phyloP scores from a whole-genome alignment of 2,329 filamentous ascomycete genomes.

The Thelonectria discophora region DNA sequence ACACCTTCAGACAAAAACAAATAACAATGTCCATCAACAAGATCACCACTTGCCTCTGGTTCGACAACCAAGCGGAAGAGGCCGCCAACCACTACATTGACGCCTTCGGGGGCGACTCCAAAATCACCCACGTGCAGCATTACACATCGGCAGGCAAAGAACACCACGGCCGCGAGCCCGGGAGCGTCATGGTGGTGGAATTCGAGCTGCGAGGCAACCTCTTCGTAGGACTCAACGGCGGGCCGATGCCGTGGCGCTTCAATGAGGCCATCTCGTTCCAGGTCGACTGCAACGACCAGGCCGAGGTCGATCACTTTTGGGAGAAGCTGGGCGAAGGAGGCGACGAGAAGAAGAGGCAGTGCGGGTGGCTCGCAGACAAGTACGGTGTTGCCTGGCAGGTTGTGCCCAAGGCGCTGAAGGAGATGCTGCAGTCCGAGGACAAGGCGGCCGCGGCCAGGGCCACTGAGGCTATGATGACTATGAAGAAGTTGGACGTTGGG shows the following conservation, averaged over 20 bases:
- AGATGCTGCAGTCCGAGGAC: constrained; percentile 48
- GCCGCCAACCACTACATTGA: constrained; percentile 53
- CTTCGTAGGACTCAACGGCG: constrained; percentile 56
- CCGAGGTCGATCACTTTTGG: constrained; percentile 59
- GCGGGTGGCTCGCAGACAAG: constrained; percentile 57
- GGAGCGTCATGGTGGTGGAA: constrained; percentile 47
- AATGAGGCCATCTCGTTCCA: constrained; percentile 54
- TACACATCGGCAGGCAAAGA: constrained; percentile 45
- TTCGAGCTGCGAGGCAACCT: constrained; percentile 52
- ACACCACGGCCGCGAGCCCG: constrained; percentile 44
- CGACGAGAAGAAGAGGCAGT: constrained; percentile 48
- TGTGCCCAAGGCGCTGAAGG: constrained; percentile 49
- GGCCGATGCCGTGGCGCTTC: constrained; percentile 50
- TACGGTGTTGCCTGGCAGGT: constrained; percentile 60
- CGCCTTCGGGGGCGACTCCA: constrained; percentile 51
- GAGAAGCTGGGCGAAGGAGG: constrained; percentile 52
- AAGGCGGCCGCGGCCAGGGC: constrained; percentile 45
- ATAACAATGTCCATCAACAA: constrained; percentile 34
- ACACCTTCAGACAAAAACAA: neutral
- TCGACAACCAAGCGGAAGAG: constrained; percentile 52
- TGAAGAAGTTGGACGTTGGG: constrained; percentile 55
- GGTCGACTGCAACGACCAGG: constrained; percentile 56
- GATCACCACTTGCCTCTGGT: constrained; percentile 52
- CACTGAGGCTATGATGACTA: constrained; percentile 50
- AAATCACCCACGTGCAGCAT: constrained; percentile 45